These are phyloP conservation scores for Cardiospermum halicacabum DNA, from an alignment of 345 rosid genomes.

Conservation along the genomic window DNA sequence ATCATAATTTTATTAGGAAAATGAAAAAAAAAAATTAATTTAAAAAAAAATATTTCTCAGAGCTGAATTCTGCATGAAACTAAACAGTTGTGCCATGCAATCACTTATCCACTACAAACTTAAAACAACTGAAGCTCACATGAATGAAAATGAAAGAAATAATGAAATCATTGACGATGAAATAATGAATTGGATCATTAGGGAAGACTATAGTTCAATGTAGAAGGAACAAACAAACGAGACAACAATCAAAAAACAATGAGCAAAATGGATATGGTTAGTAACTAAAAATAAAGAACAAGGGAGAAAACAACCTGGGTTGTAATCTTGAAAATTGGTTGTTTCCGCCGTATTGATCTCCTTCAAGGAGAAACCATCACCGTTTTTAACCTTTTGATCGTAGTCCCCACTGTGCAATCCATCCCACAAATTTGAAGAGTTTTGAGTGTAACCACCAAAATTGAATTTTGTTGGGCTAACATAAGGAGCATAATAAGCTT, in stretches of 20 bases:
- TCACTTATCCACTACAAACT: background rate
- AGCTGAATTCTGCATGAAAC: no score
- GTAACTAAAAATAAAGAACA: background rate
- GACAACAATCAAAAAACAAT: background rate
- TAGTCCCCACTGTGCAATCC: slow-evolving; percentile 25
- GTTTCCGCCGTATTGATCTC: slow-evolving; percentile 22
- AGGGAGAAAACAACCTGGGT: slow-evolving; percentile 33
- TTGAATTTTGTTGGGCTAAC: slow-evolving; percentile 23
- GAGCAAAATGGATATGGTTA: background rate
- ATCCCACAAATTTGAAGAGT: slow-evolving; percentile 31
- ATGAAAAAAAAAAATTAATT: background rate
- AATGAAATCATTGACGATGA: background rate
- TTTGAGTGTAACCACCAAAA: slow-evolving; percentile 24
- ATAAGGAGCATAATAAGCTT: slow-evolving; percentile 35
- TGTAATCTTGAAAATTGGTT: slow-evolving; percentile 20
- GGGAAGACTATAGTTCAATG: background rate
- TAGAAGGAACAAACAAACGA: background rate
- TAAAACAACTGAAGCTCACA: no score
- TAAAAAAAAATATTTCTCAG: no score
- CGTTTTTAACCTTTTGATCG: slow-evolving; percentile 17
- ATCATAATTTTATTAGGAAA: background rate
- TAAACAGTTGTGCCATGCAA: background rate
- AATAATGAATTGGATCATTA: background rate
- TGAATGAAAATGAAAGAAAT: background rate
- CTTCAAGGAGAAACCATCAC: slow-evolving; percentile 20